Conservation (phyloP, 2,329 filamentous ascomycete species). For the Boeremia lycopersici region DNA sequence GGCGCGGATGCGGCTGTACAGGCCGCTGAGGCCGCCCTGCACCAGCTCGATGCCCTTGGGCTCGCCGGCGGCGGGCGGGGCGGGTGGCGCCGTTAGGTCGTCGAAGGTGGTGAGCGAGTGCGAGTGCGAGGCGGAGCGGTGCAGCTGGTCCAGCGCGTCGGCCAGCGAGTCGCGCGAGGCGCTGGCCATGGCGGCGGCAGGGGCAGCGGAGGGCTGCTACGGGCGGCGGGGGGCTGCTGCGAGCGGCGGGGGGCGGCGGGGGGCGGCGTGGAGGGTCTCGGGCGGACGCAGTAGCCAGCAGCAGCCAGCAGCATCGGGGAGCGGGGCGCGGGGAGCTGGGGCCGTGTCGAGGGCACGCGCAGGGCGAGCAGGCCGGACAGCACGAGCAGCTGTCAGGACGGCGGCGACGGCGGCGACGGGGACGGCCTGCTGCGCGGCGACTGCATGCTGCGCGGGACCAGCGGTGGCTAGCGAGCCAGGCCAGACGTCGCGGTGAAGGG, state of each 20-base stretch:
- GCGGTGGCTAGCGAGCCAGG: too few relatives aligned
- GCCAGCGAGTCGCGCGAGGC: slow-evolving; percentile 30
- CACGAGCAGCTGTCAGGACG: too few relatives aligned
- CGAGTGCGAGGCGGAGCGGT: slow-evolving; percentile 84
- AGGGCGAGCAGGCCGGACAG: too few relatives aligned
- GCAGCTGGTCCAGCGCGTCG: slow-evolving; percentile 75
- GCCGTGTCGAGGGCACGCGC: background rate
- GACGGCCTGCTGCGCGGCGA: too few relatives aligned
- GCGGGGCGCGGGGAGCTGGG: background rate
- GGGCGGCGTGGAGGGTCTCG: too few relatives aligned
- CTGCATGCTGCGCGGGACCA: too few relatives aligned
- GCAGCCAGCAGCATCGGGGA: too few relatives aligned
- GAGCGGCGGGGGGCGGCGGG: too few relatives aligned
- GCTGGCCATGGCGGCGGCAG: slow-evolving; percentile 31
- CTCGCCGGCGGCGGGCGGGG: slow-evolving; percentile 64
- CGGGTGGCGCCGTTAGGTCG: slow-evolving; percentile 78
- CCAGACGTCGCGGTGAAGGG: too few relatives aligned
- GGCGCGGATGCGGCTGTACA: slow-evolving; percentile 85
- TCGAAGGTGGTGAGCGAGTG: slow-evolving; percentile 90
- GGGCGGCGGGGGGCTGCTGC: background rate
- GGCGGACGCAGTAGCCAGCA: too few relatives aligned
- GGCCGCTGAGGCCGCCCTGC: slow-evolving; percentile 83
- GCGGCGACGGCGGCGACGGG: too few relatives aligned
- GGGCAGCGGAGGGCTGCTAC: background rate
- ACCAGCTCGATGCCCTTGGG: slow-evolving; percentile 75